A percentile compares a stretch with the other conserved stretches of the same genome.
Evolutionary conservation across 2,329 filamentous ascomycete species (phyloP).

Genomic region (Pseudopithomyces maydicus): DNA sequence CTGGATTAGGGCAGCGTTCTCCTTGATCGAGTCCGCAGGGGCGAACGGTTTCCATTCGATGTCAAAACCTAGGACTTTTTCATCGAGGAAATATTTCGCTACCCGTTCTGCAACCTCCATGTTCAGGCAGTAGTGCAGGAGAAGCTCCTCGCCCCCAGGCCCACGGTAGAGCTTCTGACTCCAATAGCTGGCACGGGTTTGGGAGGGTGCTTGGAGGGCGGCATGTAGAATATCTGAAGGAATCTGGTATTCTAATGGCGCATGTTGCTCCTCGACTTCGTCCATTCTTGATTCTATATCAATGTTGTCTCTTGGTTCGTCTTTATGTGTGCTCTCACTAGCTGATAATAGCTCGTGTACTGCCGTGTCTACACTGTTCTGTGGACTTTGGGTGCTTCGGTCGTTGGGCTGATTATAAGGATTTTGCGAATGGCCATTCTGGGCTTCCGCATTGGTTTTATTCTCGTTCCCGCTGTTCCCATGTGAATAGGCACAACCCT

Average conservation of each 20-base stretch:
- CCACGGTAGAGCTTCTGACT: slow-evolving; percentile 70
- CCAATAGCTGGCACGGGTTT: slow-evolving; percentile 60
- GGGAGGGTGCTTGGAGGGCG: slow-evolving; percentile 37
- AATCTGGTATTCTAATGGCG: slow-evolving; percentile 38
- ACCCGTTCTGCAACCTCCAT: slow-evolving; percentile 70
- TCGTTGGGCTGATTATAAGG: background rate
- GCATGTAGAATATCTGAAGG: slow-evolving; percentile 31
- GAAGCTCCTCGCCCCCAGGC: slow-evolving; percentile 59
- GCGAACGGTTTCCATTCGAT: slow-evolving; percentile 74
- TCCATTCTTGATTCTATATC: slow-evolving; percentile 15
- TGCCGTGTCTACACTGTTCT: background rate
- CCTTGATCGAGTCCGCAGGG: slow-evolving; percentile 63
- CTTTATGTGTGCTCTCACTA: slow-evolving; percentile 5
- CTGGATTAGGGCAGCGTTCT: slow-evolving; percentile 85
- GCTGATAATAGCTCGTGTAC: slow-evolving; percentile 9
- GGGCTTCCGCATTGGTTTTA: background rate
- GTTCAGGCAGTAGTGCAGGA: slow-evolving; percentile 78
- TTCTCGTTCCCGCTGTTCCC: background rate
- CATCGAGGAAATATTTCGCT: slow-evolving; percentile 68
- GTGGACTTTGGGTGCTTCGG: background rate
- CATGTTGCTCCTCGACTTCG: slow-evolving; percentile 21
- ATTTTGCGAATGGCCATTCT: background rate
- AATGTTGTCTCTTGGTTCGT: slow-evolving; percentile 7
- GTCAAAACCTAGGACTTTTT: slow-evolving; percentile 82
- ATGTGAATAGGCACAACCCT: background rate